Percentiles rank a stretch among this genome's conserved stretches.
Evolutionary conservation across 495 filamentous ascomycete genomes (phyloP).

Genomic region (Aspergillus hancockii): DNA sequence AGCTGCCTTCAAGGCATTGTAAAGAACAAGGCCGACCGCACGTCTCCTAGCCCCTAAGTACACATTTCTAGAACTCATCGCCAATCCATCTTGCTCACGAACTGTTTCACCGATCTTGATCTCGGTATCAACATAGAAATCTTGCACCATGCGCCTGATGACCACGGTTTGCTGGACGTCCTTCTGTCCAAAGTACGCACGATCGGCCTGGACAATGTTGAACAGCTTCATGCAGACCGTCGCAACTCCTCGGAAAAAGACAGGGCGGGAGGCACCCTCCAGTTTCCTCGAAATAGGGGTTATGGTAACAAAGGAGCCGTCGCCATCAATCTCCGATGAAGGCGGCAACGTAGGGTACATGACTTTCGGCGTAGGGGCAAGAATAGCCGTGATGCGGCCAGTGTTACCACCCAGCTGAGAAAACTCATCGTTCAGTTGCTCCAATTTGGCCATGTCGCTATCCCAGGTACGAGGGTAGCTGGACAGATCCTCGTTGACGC

Average conservation of each 20-base stretch:
- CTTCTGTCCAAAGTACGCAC: conserved; percentile 97
- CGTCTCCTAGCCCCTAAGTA: conserved; percentile 81
- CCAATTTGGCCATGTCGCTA: conserved; percentile 65
- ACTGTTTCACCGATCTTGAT: conserved; percentile 72
- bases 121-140: conserved; percentile 80
- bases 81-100: conserved; percentile 81
- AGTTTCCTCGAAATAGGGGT: conserved; percentile 78
- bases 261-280: conserved; percentile 84
- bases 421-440: conserved; percentile 69
- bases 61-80: conserved; percentile 92
- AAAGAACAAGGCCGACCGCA: conserved; percentile 68
- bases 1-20: conserved; percentile 65
- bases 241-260: conserved; percentile 94
- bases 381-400: conserved; percentile 78
- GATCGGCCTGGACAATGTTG: conserved; percentile 84
- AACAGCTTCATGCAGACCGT: conserved; percentile 98
- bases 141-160: conserved; percentile 80
- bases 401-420: conserved; percentile 46
- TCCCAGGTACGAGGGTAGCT: conserved; percentile 93
- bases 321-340: conserved; percentile 70
- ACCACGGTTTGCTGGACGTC: conserved; percentile 95
- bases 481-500: conserved; percentile 80
- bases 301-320: conserved; percentile 91
- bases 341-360: conserved; percentile 90
- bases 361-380: conserved; percentile 75